Evolutionary conservation across 805 yeast genomes (phyloP).

Genomic region (Candida ponderosae): DNA sequence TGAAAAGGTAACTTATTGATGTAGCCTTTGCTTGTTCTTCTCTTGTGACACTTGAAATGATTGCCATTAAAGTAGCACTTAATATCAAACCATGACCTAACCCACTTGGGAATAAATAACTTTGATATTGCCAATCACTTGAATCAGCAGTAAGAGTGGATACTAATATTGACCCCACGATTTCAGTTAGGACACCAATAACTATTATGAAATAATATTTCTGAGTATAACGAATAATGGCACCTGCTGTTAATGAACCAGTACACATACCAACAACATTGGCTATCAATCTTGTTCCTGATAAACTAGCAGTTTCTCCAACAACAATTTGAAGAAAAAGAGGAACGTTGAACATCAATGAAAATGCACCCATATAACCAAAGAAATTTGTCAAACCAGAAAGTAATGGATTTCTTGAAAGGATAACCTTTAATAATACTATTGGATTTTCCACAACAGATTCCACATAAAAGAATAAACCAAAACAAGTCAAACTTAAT

Average conservation of each 20-base stretch:
- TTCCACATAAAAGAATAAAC: slow-evolving; percentile 15
- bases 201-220: no score
- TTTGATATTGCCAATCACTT: not conserved
- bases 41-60: not conserved
- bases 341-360: slow-evolving; percentile 34
- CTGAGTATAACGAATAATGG: not conserved
- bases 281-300: slow-evolving; percentile 28
- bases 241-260: not conserved
- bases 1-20: not conserved
- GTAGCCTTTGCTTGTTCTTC: not conserved
- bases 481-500: slow-evolving; percentile 6
- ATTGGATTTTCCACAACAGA: slow-evolving; percentile 21
- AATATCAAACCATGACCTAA: not conserved
- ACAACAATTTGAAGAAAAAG: slow-evolving; percentile 33
- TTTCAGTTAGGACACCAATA: not conserved
- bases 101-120: not conserved
- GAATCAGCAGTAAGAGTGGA: not conserved
- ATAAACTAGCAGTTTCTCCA: slow-evolving; percentile 31
- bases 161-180: not conserved
- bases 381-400: slow-evolving; percentile 29
- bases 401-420: slow-evolving; percentile 23
- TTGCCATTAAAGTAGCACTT: not conserved
- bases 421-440: slow-evolving; percentile 17
- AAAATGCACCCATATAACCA: slow-evolving; percentile 6
- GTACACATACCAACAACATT: not conserved